Percentiles rank a stretch among this genome's conserved stretches.
These are phyloP conservation scores for Diphasiastrum complanatum DNA, from an alignment of 83 land plant species.

Conservation along the genomic window DNA sequence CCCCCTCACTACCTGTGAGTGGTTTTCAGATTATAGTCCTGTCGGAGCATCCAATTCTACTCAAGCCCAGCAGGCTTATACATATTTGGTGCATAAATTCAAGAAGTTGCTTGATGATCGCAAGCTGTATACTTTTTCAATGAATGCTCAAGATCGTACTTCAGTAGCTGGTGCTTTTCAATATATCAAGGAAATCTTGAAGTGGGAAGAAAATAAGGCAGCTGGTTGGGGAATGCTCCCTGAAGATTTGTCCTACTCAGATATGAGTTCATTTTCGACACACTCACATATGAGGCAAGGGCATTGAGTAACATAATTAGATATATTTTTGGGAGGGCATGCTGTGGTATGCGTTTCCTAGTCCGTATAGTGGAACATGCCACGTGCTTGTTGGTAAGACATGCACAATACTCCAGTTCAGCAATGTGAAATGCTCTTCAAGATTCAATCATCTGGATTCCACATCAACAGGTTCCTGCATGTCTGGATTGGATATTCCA, in stretches of 20 bases:
- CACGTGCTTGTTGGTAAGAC: too few species aligned
- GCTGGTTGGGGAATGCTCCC: conserved; percentile 41
- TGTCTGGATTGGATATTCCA: too few species aligned
- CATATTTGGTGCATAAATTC: conserved; percentile 68
- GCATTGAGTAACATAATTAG: too few species aligned
- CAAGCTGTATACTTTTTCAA: conserved; percentile 47
- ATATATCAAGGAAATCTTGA: conserved; percentile 65
- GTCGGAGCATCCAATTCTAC: conserved; percentile 42
- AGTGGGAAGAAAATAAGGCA: conserved; percentile 76
- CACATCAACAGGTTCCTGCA: too few species aligned
- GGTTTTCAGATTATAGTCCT: conserved; percentile 80
- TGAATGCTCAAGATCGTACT: conserved; percentile 45
- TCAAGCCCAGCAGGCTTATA: conserved; percentile 71
- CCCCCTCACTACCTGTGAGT: conserved; percentile 55
- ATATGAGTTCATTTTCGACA: conserved; percentile 80
- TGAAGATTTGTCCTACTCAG: conserved; percentile 75
- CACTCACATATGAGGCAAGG: too few species aligned
- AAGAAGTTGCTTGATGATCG: conserved; percentile 46
- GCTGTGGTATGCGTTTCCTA: too few species aligned
- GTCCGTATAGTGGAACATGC: too few species aligned
- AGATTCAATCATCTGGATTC: too few species aligned
- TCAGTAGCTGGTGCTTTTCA: conserved; percentile 56
- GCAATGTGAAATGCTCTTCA: too few species aligned
- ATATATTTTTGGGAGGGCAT: too few species aligned
- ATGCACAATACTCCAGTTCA: too few species aligned